Conservation (phyloP, 2,329 filamentous ascomycete species). For the Coniella lustricola region DNA sequence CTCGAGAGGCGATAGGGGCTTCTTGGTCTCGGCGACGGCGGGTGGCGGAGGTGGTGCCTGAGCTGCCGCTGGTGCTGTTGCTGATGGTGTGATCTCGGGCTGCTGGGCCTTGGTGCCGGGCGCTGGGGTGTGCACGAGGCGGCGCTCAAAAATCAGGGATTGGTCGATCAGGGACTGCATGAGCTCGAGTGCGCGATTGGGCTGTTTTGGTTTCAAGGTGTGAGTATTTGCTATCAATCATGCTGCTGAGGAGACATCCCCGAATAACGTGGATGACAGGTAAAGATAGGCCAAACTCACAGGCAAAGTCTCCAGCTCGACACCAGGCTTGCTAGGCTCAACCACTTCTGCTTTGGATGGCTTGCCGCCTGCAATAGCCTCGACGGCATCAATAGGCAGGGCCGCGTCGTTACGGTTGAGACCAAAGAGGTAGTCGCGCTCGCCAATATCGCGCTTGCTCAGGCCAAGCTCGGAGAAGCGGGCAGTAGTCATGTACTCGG, state of each 20-base stretch:
- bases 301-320: slow-evolving; percentile 13
- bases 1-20: slow-evolving; percentile 18
- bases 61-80: slow-evolving; percentile 20
- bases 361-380: slow-evolving; percentile 3
- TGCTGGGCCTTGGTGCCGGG: slow-evolving; percentile 11
- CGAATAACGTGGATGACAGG: background rate
- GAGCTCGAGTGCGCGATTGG: slow-evolving; percentile 29
- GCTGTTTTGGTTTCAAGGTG: slow-evolving; percentile 23
- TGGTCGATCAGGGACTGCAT: slow-evolving; percentile 29
- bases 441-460: slow-evolving; percentile 22
- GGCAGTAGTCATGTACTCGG: slow-evolving; percentile 29
- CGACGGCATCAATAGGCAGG: slow-evolving; percentile 10
- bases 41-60: background rate
- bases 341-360: background rate
- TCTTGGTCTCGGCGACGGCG: slow-evolving; percentile 12
- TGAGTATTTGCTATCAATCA: background rate
- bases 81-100: slow-evolving; percentile 10
- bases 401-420: slow-evolving; percentile 5
- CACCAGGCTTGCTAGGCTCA: slow-evolving; percentile 5
- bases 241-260: background rate
- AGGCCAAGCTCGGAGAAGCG: slow-evolving; percentile 27
- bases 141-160: slow-evolving; percentile 32
- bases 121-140: slow-evolving; percentile 24
- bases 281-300: slow-evolving; percentile 12
- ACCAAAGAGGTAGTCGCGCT: slow-evolving; percentile 25